Base-by-base conservation (phyloP, 2,329 filamentous ascomycete species). In the Pyricularia grisea region DNA sequence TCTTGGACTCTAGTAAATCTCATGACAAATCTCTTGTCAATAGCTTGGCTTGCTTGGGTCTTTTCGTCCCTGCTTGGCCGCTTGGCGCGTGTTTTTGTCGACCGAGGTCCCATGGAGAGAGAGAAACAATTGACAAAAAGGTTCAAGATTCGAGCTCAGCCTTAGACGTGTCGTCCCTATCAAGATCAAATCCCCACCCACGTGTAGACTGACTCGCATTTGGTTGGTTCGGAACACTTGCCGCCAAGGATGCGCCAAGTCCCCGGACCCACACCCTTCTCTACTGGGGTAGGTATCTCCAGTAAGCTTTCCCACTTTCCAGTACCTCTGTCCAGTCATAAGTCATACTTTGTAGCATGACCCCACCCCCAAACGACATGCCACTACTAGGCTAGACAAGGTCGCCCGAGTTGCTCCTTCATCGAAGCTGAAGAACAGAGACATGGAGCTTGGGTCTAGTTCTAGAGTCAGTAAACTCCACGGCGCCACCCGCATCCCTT, bases 21-120 rank as follows among this genome's bases (percentile, higher is more conserved):
- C 65, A 50, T 66, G 65, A 42, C 31, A 33, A 36, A 66, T 66
- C 31, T 66, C 65, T 66, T 66, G 65, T 42, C 33, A 2, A 7
- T 33, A 66, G 65, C 33, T 66, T 50, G 33, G n/a, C 9, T 27
- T 6, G 17, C 27, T 31, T 33, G 5, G 10, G n/a, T n/a, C n/a
- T n/a, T n/a, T n/a, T n/a, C n/a, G 23, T 30, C 63, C 12, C 30
- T 31, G 20, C 64, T 33, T 20, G 20, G 64, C 25, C 17, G 6
- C 58, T 61, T 61, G 58, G 58, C 58, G 58, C 11, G 25, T 27
- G 11, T 23, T 23, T 23, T 27, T 2, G 11, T 23, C 58, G 58
- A 61, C 58, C 58, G 58, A 61, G 58, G 58, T 12, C 25, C 9
- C 14, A 4, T 6, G 27, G 58, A 23, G 2, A 61, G 25, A 25